Conservation (phyloP, 2,329 filamentous ascomycete species). For the Pestalotiopsis sp. region DNA sequence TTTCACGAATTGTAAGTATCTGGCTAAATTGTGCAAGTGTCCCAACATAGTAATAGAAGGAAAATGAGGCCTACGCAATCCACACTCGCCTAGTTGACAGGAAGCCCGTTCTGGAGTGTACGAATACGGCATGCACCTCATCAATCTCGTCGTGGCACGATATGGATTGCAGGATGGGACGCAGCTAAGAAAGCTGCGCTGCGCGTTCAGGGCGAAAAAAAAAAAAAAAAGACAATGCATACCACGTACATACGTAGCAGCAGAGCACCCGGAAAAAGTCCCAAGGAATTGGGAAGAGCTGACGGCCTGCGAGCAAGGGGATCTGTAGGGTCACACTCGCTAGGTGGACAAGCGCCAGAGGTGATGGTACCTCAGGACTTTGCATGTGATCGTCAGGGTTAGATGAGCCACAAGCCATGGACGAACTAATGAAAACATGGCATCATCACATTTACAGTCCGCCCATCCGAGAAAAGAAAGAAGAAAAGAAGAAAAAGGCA, state of each 20-base stretch:
- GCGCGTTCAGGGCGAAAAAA: background rate
- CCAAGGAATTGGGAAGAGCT: conserved; percentile 3
- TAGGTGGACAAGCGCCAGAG: background rate
- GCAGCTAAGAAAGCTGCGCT: background rate
- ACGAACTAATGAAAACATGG: background rate
- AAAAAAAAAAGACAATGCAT: too few species aligned
- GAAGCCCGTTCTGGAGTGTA: background rate
- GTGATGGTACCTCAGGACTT: background rate
- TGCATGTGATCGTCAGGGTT: conserved; percentile 9
- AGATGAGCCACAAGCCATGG: conserved; percentile 4
- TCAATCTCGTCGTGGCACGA: background rate
- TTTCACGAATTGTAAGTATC: background rate
- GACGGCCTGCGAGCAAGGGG: background rate
- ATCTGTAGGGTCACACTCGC: background rate
- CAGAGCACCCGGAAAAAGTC: background rate
- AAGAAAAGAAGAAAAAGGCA: background rate
- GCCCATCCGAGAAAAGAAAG: background rate
- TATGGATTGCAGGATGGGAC: background rate
- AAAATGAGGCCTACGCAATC: conserved; percentile 8
- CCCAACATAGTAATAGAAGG: background rate
- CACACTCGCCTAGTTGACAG: background rate
- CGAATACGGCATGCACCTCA: conserved; percentile 5
- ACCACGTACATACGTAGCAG: background rate
- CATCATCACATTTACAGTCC: background rate
- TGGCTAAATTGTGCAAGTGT: background rate